These are phyloP conservation scores for Schizochytrium sp. DNA, from an alignment of 108 stramenopile species.

Conservation along the genomic window DNA sequence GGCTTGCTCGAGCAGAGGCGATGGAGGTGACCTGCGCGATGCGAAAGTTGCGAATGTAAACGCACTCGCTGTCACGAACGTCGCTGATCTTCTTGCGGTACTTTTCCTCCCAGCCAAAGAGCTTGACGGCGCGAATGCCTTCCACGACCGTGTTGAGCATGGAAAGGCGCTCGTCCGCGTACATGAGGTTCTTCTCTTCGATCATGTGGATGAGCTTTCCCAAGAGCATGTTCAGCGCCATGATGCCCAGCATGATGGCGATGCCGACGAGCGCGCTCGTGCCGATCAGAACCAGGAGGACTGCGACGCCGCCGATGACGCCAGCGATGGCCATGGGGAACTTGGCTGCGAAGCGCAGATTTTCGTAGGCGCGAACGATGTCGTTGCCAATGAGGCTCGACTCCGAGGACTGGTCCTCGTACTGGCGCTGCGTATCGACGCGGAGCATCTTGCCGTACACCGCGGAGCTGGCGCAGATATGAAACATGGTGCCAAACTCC, in stretches of 20 bases:
- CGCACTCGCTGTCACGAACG: constrained; percentile 10
- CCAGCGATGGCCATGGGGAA: not conserved
- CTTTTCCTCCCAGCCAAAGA: constrained; percentile 11
- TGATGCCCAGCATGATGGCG: not conserved
- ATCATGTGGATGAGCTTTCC: not conserved
- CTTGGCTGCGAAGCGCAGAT: not conserved
- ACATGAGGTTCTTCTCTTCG: not conserved
- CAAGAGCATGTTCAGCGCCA: not conserved
- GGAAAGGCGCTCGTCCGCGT: not conserved
- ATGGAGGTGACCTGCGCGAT: not conserved
- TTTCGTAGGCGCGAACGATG: not conserved
- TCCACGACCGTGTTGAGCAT: not conserved
- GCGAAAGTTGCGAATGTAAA: not conserved
- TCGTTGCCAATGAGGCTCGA: constrained; percentile 4
- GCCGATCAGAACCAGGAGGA: not conserved
- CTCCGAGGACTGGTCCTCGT: not conserved
- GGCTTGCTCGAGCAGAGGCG: not conserved
- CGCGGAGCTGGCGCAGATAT: constrained; percentile 11
- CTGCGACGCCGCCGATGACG: not conserved
- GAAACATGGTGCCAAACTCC: not conserved
- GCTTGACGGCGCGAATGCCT: constrained; percentile 17
- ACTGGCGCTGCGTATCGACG: not conserved
- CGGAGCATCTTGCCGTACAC: constrained; percentile 3
- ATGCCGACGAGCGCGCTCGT: not conserved
- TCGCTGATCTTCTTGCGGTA: not conserved